Conservation (phyloP, 371 early-diverging fungal genomes). For the Umbelopsis sp. region DNA sequence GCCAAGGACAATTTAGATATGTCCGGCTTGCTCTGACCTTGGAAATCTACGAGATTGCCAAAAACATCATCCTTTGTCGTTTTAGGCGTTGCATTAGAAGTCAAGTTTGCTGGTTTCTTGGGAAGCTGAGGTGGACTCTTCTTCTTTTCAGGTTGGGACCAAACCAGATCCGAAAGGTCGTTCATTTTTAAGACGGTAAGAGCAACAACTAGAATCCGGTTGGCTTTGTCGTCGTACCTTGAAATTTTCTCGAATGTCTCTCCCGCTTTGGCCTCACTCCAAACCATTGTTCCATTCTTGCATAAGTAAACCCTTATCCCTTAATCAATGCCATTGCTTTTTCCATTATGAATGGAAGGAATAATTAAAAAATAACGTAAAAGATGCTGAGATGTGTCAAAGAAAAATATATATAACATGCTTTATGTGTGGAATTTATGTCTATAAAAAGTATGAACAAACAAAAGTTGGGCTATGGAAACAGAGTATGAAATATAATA, state of each 20-base stretch:
- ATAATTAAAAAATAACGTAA: too few species aligned
- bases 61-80: neutral
- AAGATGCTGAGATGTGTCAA: too few species aligned
- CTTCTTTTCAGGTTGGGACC: conserved; percentile 9
- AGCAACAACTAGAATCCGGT: neutral
- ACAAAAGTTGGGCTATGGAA: too few species aligned
- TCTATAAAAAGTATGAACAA: too few species aligned
- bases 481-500: conserved; percentile 8
- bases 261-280: neutral
- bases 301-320: too few species aligned
- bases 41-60: conserved; percentile 16
- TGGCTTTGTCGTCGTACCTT: neutral
- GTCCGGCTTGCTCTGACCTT: conserved; percentile 9
- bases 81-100: neutral
- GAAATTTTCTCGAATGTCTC: neutral
- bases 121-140: conserved; percentile 9
- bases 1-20: conserved; percentile 16
- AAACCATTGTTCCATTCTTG: too few species aligned
- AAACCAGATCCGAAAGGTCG: conserved; percentile 16
- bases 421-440: too few species aligned
- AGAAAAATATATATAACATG: too few species aligned
- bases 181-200: conserved; percentile 9
- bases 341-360: too few species aligned
- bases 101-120: conserved; percentile 5
- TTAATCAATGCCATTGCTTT: too few species aligned